Conservation (phyloP, 2,329 filamentous ascomycete species). For the Fulvia fulva region DNA sequence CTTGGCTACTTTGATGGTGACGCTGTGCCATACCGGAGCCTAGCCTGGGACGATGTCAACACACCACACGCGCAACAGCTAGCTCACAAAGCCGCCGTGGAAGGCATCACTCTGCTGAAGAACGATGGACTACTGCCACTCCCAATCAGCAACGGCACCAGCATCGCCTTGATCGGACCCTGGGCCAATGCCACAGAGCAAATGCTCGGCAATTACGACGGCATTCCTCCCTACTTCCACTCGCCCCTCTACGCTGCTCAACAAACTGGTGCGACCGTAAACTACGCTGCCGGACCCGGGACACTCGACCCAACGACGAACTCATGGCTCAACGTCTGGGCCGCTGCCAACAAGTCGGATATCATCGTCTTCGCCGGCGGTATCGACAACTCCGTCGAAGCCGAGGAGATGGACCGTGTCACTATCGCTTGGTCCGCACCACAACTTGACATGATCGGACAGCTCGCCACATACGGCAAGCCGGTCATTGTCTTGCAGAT, state of each 20-base stretch:
- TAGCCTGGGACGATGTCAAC: slow-evolving; percentile 55
- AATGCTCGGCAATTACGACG: slow-evolving; percentile 58
- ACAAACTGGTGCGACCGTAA: slow-evolving; percentile 44
- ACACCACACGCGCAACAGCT: slow-evolving; percentile 52
- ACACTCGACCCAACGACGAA: slow-evolving; percentile 34
- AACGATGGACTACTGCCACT: slow-evolving; percentile 51
- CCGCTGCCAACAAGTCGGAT: slow-evolving; percentile 45
- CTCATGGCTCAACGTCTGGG: slow-evolving; percentile 28
- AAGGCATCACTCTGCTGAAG: slow-evolving; percentile 50
- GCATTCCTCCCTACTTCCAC: slow-evolving; percentile 53
- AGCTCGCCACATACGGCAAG: slow-evolving; percentile 46
- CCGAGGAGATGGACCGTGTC: slow-evolving; percentile 51
- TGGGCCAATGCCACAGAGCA: slow-evolving; percentile 57
- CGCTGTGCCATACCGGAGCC: slow-evolving; percentile 46
- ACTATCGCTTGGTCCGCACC: slow-evolving; percentile 50
- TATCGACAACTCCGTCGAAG: slow-evolving; percentile 51
- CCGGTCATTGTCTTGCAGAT: slow-evolving; percentile 52
- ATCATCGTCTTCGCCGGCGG: slow-evolving; percentile 55
- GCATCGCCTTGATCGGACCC: slow-evolving; percentile 54
- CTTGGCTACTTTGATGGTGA: slow-evolving; percentile 56
- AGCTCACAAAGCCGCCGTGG: slow-evolving; percentile 51
- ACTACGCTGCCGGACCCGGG: slow-evolving; percentile 41
- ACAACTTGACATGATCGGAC: slow-evolving; percentile 50
- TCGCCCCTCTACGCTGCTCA: slow-evolving; percentile 52
- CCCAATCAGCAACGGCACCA: slow-evolving; percentile 33